phyloP scores from a whole-genome alignment of 768 basidiomycete genomes.

The Omphalotus guepiniiformis region DNA sequence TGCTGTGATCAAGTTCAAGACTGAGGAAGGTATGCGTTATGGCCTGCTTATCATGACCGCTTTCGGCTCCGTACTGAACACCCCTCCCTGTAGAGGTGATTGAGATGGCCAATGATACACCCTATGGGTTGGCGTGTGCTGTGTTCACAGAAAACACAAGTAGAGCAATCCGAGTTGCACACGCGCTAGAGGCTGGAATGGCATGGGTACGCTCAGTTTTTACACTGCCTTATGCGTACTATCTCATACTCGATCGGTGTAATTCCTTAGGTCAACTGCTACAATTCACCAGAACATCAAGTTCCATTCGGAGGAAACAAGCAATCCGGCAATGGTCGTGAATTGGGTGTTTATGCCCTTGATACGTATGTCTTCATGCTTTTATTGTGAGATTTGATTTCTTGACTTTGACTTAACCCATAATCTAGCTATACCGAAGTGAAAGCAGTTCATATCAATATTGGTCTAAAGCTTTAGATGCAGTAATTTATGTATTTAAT shows the following conservation, averaged over 20 bases:
- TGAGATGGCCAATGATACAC: slow-evolving; percentile 44
- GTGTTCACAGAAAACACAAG: slow-evolving; percentile 46
- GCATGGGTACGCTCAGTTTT: slow-evolving; percentile 50
- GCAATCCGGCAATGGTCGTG: slow-evolving; percentile 57
- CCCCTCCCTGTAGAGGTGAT: slow-evolving; percentile 19
- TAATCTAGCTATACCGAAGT: slow-evolving; percentile 39
- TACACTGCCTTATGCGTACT: no score
- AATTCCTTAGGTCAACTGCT: slow-evolving; percentile 31
- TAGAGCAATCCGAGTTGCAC: slow-evolving; percentile 45
- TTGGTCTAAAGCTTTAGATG: slow-evolving; percentile 29
- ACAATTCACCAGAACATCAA: slow-evolving; percentile 32
- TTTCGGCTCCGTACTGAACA: not conserved
- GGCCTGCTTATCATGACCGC: not conserved
- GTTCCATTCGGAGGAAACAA: slow-evolving; percentile 65
- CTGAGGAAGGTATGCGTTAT: slow-evolving; percentile 29
- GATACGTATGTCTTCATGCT: slow-evolving; percentile 29
- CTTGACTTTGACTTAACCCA: not conserved
- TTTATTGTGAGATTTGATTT: not conserved
- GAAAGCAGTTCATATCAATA: slow-evolving; percentile 54
- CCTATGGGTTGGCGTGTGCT: slow-evolving; percentile 49
- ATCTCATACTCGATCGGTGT: slow-evolving; percentile 6
- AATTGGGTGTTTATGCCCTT: slow-evolving; percentile 53
- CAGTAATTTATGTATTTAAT: no score
- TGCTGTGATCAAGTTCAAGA: slow-evolving; percentile 56
- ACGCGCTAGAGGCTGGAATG: slow-evolving; percentile 63